These are phyloP conservation scores for Plasmodium malariae DNA, from an alignment of 169 alveolate genomes.

Conservation along the genomic window DNA sequence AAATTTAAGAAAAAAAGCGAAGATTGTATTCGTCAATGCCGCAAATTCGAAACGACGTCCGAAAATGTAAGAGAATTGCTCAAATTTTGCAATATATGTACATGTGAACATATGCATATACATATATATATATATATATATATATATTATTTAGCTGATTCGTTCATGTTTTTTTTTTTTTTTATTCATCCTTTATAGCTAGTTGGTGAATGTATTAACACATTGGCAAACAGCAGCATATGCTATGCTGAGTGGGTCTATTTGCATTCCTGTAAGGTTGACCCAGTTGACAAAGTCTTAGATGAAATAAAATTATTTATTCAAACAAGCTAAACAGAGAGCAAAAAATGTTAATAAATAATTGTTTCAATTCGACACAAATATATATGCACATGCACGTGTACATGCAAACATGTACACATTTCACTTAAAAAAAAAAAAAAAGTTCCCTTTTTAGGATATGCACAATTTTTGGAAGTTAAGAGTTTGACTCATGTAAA, in stretches of 20 bases:
- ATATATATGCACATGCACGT: background rate
- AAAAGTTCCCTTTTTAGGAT: too few relatives aligned
- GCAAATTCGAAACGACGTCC: slow-evolving; percentile 73
- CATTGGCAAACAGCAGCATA: slow-evolving; percentile 51
- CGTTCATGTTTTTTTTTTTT: background rate
- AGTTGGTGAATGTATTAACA: slow-evolving; percentile 65
- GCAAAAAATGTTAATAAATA: background rate
- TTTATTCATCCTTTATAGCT: slow-evolving; percentile 9
- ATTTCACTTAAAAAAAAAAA: slow-evolving; percentile 1
- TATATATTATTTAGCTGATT: background rate
- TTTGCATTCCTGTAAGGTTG: slow-evolving; percentile 48
- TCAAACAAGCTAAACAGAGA: background rate
- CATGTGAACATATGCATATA: background rate
- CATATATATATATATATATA: slow-evolving; percentile 1
- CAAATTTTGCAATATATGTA: too few relatives aligned
- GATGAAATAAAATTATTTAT: slow-evolving; percentile 29
- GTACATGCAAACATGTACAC: background rate
- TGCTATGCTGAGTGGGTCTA: slow-evolving; percentile 72
- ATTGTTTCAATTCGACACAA: background rate
- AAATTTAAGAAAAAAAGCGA: slow-evolving; percentile 63
- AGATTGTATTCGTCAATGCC: slow-evolving; percentile 74
- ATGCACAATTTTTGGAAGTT: too few relatives aligned
- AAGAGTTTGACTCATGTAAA: too few relatives aligned
- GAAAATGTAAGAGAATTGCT: slow-evolving; percentile 35
- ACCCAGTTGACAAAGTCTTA: slow-evolving; percentile 41